These are phyloP conservation scores for Ophiostoma angusticollis DNA, from an alignment of 2,329 filamentous ascomycete species.

Conservation along the genomic window DNA sequence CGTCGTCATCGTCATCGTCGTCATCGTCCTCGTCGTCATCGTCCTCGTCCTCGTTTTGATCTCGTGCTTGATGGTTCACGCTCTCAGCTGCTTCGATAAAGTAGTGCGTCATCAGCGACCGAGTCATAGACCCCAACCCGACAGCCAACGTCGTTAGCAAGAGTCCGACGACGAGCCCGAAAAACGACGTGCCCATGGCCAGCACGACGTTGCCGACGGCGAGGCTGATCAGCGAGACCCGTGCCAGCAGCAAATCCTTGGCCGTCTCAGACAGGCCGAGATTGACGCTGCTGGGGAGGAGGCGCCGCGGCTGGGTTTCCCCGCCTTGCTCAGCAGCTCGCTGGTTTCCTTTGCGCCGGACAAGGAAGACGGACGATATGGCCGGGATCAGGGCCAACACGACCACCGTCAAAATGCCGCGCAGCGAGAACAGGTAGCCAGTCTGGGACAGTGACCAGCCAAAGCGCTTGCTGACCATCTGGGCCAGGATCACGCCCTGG, in stretches of 20 bases:
- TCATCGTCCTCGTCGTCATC: no score
- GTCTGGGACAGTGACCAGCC: slow-evolving; percentile 29
- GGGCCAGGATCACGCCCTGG: slow-evolving; percentile 24
- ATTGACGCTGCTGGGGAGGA: slow-evolving; percentile 14
- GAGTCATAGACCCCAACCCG: slow-evolving; percentile 12
- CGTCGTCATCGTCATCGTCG: no score
- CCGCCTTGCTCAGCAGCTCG: neutral
- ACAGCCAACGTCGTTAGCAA: slow-evolving; percentile 3
- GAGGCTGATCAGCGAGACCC: slow-evolving; percentile 14
- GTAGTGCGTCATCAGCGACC: slow-evolving; percentile 14
- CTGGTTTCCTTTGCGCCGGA: neutral
- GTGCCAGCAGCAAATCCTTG: slow-evolving; percentile 18
- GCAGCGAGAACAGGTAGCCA: slow-evolving; percentile 28
- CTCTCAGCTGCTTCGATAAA: neutral
- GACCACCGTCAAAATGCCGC: slow-evolving; percentile 27
- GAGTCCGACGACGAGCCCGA: slow-evolving; percentile 15
- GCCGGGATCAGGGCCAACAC: slow-evolving; percentile 25
- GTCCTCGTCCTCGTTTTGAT: no score
- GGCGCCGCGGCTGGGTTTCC: neutral
- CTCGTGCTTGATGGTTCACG: no score
- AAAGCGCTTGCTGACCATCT: slow-evolving; percentile 33
- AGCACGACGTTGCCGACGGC: slow-evolving; percentile 15
- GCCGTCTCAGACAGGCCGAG: slow-evolving; percentile 19
- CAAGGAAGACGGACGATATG: slow-evolving; percentile 22
- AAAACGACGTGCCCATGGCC: slow-evolving; percentile 10